Percentiles rank a stretch among this genome's conserved stretches.
These are phyloP conservation scores for Diversispora epigaea DNA, from an alignment of 192 early-diverging fungal genomes.

Conservation along the genomic window DNA sequence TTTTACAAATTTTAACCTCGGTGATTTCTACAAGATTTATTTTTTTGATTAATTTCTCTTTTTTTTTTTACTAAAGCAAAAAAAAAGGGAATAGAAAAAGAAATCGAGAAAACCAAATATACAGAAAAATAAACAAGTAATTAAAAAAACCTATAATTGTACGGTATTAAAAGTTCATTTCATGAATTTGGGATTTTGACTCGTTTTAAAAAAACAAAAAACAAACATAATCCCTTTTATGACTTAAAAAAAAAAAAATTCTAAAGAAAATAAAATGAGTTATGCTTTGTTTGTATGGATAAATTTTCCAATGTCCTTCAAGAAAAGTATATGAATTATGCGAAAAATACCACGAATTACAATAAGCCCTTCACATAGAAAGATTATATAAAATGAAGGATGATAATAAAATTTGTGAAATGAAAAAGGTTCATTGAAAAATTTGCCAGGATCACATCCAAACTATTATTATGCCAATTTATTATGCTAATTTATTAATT, in stretches of 20 bases:
- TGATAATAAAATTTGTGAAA: neutral
- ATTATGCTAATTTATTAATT: neutral
- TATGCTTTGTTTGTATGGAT: slow-evolving; percentile 29
- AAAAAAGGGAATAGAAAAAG: neutral
- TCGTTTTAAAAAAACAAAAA: too few species aligned
- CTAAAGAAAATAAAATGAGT: slow-evolving; percentile 20
- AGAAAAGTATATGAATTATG: slow-evolving; percentile 12
- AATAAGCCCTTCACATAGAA: neutral
- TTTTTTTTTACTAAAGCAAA: neutral
- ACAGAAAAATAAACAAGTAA: slow-evolving; percentile 2
- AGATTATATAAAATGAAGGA: neutral
- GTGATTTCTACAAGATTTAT: neutral
- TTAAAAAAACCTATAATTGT: neutral
- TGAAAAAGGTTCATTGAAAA: neutral
- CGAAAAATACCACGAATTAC: neutral
- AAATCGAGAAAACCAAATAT: neutral
- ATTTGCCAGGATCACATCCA: too few species aligned
- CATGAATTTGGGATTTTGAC: neutral
- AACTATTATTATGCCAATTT: slow-evolving; percentile 18
- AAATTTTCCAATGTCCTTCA: slow-evolving; percentile 33
- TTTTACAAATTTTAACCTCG: neutral
- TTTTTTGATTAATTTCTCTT: neutral
- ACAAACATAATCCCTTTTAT: too few species aligned
- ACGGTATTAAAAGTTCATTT: neutral
- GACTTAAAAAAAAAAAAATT: too few species aligned